Evolutionary conservation across 192 early-diverging fungal species (phyloP), one percentile per base, ranked within the genome.

Genomic region (Mortierella claussenii): DNA sequence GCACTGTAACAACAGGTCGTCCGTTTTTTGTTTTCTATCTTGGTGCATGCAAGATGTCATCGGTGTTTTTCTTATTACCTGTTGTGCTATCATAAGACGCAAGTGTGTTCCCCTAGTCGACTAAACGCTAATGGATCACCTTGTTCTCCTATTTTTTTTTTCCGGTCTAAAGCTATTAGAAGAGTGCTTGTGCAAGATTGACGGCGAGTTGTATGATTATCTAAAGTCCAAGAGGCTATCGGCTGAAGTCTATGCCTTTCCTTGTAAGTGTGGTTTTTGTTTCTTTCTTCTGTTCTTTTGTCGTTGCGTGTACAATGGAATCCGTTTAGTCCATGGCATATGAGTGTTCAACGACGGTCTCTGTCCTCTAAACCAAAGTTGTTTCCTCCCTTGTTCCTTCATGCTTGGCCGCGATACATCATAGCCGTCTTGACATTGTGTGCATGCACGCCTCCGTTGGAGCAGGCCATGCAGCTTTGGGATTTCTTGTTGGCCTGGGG

Each of bases 401-500:
- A 27, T 28, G 2, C 15, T 17, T 26, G 3, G 15, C 44, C 44
- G 17, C 28, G 55, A 26, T 28, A 28, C 42, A 44, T 44, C 42
- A 57, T 61, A 94, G 93, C 92, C 6, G 88, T 97, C 12, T 87
- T 97, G 86, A 97, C 97, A 2, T 89, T 98, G 61, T 91, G 86
- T 53, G 96, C 96, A 20, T 95, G 92, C 65, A 92, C 91, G 0
- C 94, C 91, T 1, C 97, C 97, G 49, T 80, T 97, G 48, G 81
- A 86, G 26, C 85, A 96, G 85, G 86, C 94, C 1, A 84, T 98
- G 42, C 69, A 86, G 26, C 84, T 98, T 34, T 98, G 97, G 97
- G 97, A 98, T 69, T 93, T 96, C 60, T 80, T 94, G 59, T 82
- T 98, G 54, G 90, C 94, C 0, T 96, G 87, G 66, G 97, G 97